Base-by-base conservation (phyloP, 495 filamentous ascomycete genomes). In the Viridothelium virens region DNA sequence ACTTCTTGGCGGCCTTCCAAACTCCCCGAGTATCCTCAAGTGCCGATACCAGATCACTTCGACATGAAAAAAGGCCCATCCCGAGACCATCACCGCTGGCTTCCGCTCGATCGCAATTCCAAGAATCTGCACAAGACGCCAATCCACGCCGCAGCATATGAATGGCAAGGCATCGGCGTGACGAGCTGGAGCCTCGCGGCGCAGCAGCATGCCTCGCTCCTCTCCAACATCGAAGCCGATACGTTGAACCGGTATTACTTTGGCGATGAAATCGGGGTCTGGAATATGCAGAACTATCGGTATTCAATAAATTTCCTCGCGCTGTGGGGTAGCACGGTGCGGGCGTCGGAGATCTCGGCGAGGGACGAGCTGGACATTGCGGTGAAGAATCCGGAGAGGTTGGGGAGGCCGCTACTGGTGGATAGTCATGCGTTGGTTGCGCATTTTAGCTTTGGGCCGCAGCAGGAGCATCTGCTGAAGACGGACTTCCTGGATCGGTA, bases 191-290 rank as follows among this genome's bases (percentile, higher is more conserved):
- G 77, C 2, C 76, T 82, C n/a, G 76, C 77, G 62, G 80, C 80
- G 3, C 82, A 84, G 70, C 79, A 82, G 59, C 82, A 85, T 65
- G 83, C 83, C 67, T 82, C 79, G 2, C 80, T 85, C 65, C 73
- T 85, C 11, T 71, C 79, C 31, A 81, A 85, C 65, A 75, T 85
- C 2, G 82, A 84, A 68, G 66, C 71, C 5, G 72, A 77, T 53
- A 70, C 78, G 14, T 67, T 83, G 64, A 68, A 70, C 46, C 76
- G 71, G n/a, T 85, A 85, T 69, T 83, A 83, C 64, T 85, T 84
- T 66, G 53, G 53, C 7, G 53, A 59, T 14, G 53, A 59, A 14
- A 34, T 7, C 5, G 53, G 53, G 18, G 53, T 59, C 5, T 59
- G 53, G 53, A 59, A 59, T 31, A 59, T 59, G 53, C 53, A 59